Evolutionary conservation across 352 stramenopile genomes (phyloP).

Genomic region (Phytophthora megakarya): DNA sequence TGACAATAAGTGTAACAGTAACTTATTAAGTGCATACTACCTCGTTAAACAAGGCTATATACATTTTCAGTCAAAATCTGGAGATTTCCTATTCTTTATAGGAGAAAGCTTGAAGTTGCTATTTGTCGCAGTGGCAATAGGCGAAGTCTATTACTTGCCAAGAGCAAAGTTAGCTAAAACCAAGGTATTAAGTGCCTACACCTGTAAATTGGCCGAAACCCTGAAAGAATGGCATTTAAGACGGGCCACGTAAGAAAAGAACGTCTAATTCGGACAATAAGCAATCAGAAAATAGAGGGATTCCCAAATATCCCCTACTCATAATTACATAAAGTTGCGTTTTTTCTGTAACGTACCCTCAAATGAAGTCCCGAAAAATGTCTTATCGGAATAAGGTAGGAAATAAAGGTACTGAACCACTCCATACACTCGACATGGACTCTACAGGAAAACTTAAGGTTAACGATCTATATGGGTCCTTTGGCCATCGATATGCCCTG

Average conservation of each 20-base stretch:
- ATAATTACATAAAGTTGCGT: slow-evolving; percentile 6
- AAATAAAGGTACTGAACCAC: slow-evolving; percentile 3
- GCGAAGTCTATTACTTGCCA: slow-evolving; percentile 17
- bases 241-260: slow-evolving; percentile 15
- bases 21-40: slow-evolving; percentile 19
- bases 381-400: slow-evolving; percentile 16
- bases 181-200: slow-evolving; percentile 5
- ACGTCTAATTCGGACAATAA: slow-evolving; percentile 11
- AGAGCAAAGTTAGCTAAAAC: not conserved
- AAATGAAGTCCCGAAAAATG: slow-evolving; percentile 15
- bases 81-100: slow-evolving; percentile 6
- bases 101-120: slow-evolving; percentile 5
- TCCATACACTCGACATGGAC: slow-evolving; percentile 21
- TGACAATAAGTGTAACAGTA: slow-evolving; percentile 8
- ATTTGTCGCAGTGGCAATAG: slow-evolving; percentile 21
- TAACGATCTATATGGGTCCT: slow-evolving; percentile 2
- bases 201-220: not conserved
- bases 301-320: slow-evolving; percentile 2
- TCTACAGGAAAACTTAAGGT: slow-evolving; percentile 1
- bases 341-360: slow-evolving; percentile 18
- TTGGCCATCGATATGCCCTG: not conserved
- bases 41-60: slow-evolving; percentile 11
- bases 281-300: slow-evolving; percentile 9
- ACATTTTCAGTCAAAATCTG: slow-evolving; percentile 9
- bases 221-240: slow-evolving; percentile 21